Percentiles rank a stretch among this genome's conserved stretches.
Conservation (phyloP, 768 basidiomycete species). For the Lenzites betulinus region DNA sequence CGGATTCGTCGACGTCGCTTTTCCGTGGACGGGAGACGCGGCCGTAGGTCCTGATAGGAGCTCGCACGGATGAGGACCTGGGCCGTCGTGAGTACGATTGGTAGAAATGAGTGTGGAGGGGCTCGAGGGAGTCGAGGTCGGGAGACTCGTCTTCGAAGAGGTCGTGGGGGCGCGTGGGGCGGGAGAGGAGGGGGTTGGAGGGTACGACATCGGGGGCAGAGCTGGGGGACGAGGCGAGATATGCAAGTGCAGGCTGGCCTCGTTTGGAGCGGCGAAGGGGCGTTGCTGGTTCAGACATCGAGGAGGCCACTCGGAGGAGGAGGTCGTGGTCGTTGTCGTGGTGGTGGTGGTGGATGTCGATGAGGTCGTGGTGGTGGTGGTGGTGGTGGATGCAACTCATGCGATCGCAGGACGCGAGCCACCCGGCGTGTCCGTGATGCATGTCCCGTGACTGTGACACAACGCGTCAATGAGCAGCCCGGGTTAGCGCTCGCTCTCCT, state of each 20-base stretch:
- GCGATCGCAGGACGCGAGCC: too few species aligned
- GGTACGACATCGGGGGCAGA: conserved; percentile 22
- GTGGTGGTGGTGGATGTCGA: too few species aligned
- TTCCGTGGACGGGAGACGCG: background rate
- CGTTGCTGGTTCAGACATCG: background rate
- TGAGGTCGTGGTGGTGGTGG: background rate
- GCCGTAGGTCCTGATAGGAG: conserved; percentile 9
- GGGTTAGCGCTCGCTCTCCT: too few species aligned
- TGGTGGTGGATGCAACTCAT: too few species aligned
- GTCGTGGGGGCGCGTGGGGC: conserved; percentile 21
- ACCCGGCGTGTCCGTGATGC: background rate
- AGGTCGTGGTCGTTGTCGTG: background rate
- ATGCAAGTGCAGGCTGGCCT: conserved; percentile 1
- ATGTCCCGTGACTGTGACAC: background rate
- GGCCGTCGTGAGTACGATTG: conserved; percentile 1
- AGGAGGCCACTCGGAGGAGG: background rate
- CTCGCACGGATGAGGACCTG: background rate
- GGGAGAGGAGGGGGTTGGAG: conserved; percentile 13
- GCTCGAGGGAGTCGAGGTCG: conserved; percentile 20
- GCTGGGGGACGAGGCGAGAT: background rate
- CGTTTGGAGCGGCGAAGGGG: conserved; percentile 12
- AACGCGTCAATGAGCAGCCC: background rate
- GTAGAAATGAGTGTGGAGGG: conserved; percentile 23
- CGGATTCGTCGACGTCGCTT: background rate
- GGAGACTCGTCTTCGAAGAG: conserved; percentile 23